Evolutionary conservation across 2,329 filamentous ascomycete genomes (phyloP), one percentile per base, ranked within the genome.

Genomic region (Aspergillus cejpii): DNA sequence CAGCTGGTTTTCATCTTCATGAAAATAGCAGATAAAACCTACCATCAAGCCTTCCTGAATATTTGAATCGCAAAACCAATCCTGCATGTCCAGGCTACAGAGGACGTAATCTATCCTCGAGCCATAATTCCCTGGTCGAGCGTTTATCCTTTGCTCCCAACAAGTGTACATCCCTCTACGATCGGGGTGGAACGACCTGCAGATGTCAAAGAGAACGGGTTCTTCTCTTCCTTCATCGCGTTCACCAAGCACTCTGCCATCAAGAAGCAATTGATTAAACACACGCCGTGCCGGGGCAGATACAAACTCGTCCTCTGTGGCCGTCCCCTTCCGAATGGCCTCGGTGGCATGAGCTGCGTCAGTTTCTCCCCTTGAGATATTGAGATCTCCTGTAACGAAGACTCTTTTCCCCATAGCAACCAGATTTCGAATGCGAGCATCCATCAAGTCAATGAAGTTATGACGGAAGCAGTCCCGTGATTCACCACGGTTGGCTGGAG

Each of bases 81-180:
- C 71, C 57, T 83, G 85, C 73, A 95, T 85, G 27, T 79, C 77
- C 31, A 83, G 74, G 52, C 82, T 92, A 62, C 88, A 94, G 3
- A 97, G 75, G 14, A 98, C 78, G 66, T 94, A 97, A 66, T 98
- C 92, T 56, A 97, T 97, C 27, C 92, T 80, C 43, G 87, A 85
- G 5, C 92, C 92, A 65, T 85, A 94, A 63, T 97, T 97, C 2
- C 87, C 89, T 2, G 91, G 91, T n/a, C 92, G 77, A n/a, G 87
- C 87, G 65, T 97, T 97, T 60, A 89, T 85, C 63, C 86, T 90
- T 40, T 87, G 90, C 52, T 97, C 89, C 91, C 91, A 97, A 64
- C 91, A 95, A 0, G 92, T 97, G 64, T 88, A 97, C 92, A 98
- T 97, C 49, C 88, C 88, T 50, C 75, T 74, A 29, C 92, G 78